phyloP scores from a whole-genome alignment of 208 protist genomes.

The Paratrypanosoma confusum region DNA sequence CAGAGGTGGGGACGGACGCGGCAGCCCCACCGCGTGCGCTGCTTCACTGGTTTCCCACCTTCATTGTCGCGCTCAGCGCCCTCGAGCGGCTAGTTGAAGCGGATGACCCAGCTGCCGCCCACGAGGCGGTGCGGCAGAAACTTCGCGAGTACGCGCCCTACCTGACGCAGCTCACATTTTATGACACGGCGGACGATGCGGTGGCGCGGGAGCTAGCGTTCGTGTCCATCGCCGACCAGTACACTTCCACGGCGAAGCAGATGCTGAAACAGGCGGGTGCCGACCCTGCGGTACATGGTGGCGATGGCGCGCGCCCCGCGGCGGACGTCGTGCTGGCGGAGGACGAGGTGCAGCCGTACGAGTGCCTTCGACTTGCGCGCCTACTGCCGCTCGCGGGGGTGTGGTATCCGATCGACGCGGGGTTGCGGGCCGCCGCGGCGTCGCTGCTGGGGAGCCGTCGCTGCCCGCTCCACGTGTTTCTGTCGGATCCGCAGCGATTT shows the following conservation, averaged over 20 bases:
- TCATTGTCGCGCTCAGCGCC: constrained; percentile 38
- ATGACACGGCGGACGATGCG: no score
- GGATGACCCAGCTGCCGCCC: no score
- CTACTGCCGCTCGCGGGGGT: constrained; percentile 28
- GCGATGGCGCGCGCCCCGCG: no score
- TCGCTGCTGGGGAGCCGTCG: constrained; percentile 32
- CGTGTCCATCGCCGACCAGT: no score
- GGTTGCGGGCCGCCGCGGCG: constrained; percentile 22
- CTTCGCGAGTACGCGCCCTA: no score
- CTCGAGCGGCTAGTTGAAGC: constrained; percentile 4
- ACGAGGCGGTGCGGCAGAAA: no score
- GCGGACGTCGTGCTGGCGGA: no score
- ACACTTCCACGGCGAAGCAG: no score
- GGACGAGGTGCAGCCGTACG: constrained; percentile 50
- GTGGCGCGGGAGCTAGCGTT: no score
- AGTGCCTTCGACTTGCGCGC: constrained; percentile 70
- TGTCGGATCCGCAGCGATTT: constrained; percentile 58
- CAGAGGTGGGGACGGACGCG: background rate
- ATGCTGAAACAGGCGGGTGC: no score
- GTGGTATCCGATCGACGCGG: constrained; percentile 22
- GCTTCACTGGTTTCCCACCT: constrained; percentile 30
- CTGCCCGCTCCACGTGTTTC: constrained; percentile 56
- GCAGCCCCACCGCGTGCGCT: constrained; percentile 7
- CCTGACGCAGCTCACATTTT: no score
- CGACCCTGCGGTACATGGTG: no score